These are phyloP conservation scores for Strobilomyces dryophilus DNA, from an alignment of 768 basidiomycete genomes.

Conservation along the genomic window DNA sequence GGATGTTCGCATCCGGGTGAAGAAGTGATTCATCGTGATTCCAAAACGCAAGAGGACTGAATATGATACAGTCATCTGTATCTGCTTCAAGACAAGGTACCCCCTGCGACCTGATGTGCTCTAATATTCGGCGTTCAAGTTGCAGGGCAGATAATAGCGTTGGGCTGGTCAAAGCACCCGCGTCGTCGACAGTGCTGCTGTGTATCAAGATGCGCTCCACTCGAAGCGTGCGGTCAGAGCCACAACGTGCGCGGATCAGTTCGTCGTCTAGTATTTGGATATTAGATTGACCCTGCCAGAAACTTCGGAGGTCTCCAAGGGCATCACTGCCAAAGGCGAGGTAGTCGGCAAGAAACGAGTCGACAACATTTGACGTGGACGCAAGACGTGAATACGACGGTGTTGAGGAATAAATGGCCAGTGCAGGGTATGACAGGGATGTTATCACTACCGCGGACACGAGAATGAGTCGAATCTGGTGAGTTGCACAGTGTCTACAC, in stretches of 20 bases:
- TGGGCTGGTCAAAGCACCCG: constrained; percentile 54
- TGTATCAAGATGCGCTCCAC: constrained; percentile 75
- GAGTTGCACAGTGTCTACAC: constrained; percentile 79
- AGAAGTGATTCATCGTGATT: constrained; percentile 53
- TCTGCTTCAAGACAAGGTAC: constrained; percentile 52
- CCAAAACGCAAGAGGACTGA: constrained; percentile 79
- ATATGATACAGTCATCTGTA: constrained; percentile 57
- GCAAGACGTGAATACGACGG: constrained; percentile 56
- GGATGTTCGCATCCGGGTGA: constrained; percentile 49
- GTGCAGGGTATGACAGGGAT: constrained; percentile 86
- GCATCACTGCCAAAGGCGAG: constrained; percentile 49
- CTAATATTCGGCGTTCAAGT: constrained; percentile 56
- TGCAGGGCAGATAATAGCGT: constrained; percentile 62
- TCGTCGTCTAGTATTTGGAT: constrained; percentile 68
- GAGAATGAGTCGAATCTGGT: constrained; percentile 86
- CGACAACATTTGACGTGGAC: constrained; percentile 54
- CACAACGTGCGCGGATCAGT: constrained; percentile 67
- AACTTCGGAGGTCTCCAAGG: constrained; percentile 60
- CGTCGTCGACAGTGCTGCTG: constrained; percentile 38
- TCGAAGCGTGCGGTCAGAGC: constrained; percentile 63
- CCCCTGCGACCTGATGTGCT: constrained; percentile 36
- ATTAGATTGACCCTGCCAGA: constrained; percentile 65
- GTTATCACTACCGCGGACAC: constrained; percentile 86
- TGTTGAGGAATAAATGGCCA: constrained; percentile 77
- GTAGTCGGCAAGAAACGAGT: constrained; percentile 54